Base-by-base conservation (phyloP, 2,329 filamentous ascomycete species). In the Pseudocercospora musae region DNA sequence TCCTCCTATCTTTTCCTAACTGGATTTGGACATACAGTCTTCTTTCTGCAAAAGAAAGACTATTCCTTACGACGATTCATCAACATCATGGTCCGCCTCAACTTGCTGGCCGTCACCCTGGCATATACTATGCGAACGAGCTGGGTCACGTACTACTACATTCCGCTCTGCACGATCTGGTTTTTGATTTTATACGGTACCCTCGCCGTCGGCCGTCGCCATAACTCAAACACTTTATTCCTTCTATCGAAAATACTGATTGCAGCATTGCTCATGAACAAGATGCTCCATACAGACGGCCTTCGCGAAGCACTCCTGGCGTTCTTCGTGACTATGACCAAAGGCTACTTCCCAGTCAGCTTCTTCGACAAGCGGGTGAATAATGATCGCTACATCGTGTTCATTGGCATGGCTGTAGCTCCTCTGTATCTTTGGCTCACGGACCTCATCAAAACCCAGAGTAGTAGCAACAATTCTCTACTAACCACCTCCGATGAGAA, bases 1-100 rank as follows among this genome's bases (percentile, higher is more conserved):
- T 80, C 84, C 1, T 78, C 80, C 1, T 88, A 87, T 70, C 78
- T 89, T 31, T 88, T 88, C 71, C 78, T 88, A 66, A 85, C 82
- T 15, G 83, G 82, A 4, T 88, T 84, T 67, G 85, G 85, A 1
- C 86, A 89, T 68, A 81, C 86, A 0, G 74, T 81, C 6, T 87
- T 84, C 70, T 84, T 88, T 62, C 73, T 87, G 8, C 76, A 76
- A 55, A 85, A 79, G 56, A 76, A 76, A 27, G 84, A 89, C 70
- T 87, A 81, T 69, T 86, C 85, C 0, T 68, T 84, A 27, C 76
- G 76, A 25, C 81, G 86, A 21, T 73, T 84, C 10, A 77, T 78
- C 1, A 71, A 72, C 2, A 82, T 87, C 4, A 67, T 89, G 21
- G 75, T 86, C 44, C 82, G 85, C 1, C 75, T 85, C 9, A 89